Base-by-base conservation (phyloP, 495 filamentous ascomycete species). In the Hyaloscypha bicolor region DNA sequence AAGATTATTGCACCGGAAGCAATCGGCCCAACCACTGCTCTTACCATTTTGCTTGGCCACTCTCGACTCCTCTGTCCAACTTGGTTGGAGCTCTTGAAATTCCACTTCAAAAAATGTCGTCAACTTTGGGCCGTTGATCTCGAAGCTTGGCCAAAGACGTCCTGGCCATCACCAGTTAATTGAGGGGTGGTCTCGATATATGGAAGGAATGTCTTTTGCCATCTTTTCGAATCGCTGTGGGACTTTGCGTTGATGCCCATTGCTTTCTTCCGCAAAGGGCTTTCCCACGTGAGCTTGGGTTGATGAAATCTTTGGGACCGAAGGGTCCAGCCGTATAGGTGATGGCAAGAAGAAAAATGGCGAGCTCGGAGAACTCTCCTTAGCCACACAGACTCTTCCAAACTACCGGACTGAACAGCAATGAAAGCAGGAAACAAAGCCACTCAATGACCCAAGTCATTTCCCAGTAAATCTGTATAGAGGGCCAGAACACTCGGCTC, bases 21-120 rank as follows among this genome's bases (percentile, higher is more conserved):
- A 92, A 73, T 93, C 91, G 48, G 85, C 51, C 73, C 91, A 95
- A 91, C 76, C 84, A 45, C 77, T 76, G 56, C 88, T 71, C 75
- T 87, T 91, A 60, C 79, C 81, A 55, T 77, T 78, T 65, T 88
- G 77, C 19, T 87, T 87, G 25, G n/a, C n/a, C n/a, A n/a, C 87
- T 86, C 21, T 94, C 91, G 71, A n/a, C n/a, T n/a, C n/a, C n/a
- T 86, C 91, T 64, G 93, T 86, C 74, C 94, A 85, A 78, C 90
- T 93, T 62, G 88, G 89, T 67, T 87, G 83, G 73, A 95, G 91
- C 75, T 95, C 93, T 25, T 80, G 78, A 8, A 94, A 80, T 72
- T 96, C 93, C 4, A 81, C 80, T 53, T 85, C 71, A 60, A 96
- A 74, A 42, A 84, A 79, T 0, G n/a, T n/a, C n/a, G n/a, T 85